Evolutionary conservation across 2,329 filamentous ascomycete genomes (phyloP), one percentile per base, ranked within the genome.

Genomic region (Leptographium flavum): DNA sequence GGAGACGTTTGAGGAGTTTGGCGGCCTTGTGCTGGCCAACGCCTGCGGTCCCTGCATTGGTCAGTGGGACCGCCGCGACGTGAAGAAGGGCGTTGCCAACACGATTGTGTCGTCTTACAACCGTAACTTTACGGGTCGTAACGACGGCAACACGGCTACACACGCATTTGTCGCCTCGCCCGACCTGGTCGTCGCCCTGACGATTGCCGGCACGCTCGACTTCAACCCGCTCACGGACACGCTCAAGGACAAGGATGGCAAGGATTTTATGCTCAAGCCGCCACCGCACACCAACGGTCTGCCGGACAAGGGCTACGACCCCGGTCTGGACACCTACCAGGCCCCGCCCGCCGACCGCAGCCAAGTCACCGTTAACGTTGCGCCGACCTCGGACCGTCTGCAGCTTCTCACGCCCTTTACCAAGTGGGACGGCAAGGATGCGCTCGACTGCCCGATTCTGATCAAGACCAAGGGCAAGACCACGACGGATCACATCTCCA

Each of bases 51-150:
- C 84, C 55, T 92, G 85, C 69, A 88, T 93, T 63, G 87, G 86
- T 48, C 90, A 96, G 68, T 96, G 92, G 92, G 87, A 95, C 60
- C 83, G 92, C 55, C 73, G 71, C 54, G 90, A 96, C 56, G 87
- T 95, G 46, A 83, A 88, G 76, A 95, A 96, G 79, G 90, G 90
- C 54, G 81, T 85, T 57, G 72, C 87, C 58, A 98, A 98, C 80
- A 93, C 87, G 7, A 98, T 98, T 64, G 73, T 98, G 63, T 95
- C 88, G 39, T 96, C 92, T 25, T 98, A 95, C 81, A 98, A 98
- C 83, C 87, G 92, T 68, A 96, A 98, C 80, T 96, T 98, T 73
- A 96, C 90, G 50, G 90, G 90, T 54, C 87, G 92, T 63, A 96
- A 96, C 55, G 96, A 63, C 47, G 59, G 59, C 45, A 63, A 63